These are phyloP conservation scores for Didymella keratinophila DNA, from an alignment of 2,329 filamentous ascomycete genomes.

Conservation along the genomic window DNA sequence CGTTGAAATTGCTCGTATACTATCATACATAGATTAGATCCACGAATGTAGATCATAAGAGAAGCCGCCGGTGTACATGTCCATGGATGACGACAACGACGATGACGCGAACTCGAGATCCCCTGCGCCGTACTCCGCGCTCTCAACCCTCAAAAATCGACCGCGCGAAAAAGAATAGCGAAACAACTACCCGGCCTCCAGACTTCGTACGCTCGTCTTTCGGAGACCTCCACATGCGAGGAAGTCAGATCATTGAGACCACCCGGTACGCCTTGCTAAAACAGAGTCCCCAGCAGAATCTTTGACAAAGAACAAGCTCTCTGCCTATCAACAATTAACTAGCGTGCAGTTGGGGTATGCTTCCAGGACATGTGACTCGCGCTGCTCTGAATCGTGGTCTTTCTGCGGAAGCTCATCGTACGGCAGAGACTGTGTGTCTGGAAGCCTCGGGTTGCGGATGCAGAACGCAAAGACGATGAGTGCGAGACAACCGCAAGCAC, in stretches of 20 bases:
- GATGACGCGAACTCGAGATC: neutral
- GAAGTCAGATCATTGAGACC: neutral
- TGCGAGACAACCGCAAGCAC: slow-evolving; percentile 45
- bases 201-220: neutral
- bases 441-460: slow-evolving; percentile 57
- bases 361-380: neutral
- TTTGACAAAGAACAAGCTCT: neutral
- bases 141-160: neutral
- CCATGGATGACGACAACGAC: neutral
- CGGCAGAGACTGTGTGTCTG: slow-evolving; percentile 55
- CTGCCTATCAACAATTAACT: neutral
- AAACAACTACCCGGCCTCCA: neutral
- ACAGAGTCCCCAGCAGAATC: too few relatives aligned
- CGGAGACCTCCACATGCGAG: neutral
- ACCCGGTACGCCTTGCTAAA: neutral
- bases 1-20: neutral
- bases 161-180: neutral
- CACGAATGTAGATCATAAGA: neutral
- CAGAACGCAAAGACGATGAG: slow-evolving; percentile 57
- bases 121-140: neutral
- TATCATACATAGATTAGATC: neutral
- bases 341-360: neutral
- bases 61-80: neutral
- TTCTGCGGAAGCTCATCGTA: slow-evolving; percentile 3
- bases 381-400: neutral